A percentile compares a stretch with the other conserved stretches of the same genome.
Conservation (phyloP, 495 filamentous ascomycete genomes). For the Talaromyces thailandensis region DNA sequence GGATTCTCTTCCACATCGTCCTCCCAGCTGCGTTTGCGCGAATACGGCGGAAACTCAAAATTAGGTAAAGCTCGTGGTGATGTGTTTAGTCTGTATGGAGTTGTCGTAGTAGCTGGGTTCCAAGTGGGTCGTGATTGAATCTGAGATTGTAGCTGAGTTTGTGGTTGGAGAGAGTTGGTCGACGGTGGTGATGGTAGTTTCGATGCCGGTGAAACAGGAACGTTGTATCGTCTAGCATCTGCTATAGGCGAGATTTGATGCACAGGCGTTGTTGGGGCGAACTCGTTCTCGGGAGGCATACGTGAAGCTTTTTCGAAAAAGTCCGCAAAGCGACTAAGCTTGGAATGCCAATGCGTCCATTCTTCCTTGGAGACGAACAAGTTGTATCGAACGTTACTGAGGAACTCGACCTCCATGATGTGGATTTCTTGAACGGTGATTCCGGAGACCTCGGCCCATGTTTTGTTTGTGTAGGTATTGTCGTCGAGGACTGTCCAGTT, state of each 20-base stretch:
- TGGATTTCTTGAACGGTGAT: conserved; percentile 95
- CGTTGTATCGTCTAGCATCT: conserved; percentile 12
- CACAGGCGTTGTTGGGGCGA: conserved; percentile 11
- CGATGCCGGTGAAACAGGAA: conserved; percentile 28
- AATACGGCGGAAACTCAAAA: conserved; percentile 25
- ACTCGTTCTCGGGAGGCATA: conserved; percentile 19
- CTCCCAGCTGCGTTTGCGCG: conserved; percentile 67
- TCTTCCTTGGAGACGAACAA: conserved; percentile 72
- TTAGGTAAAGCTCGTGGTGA: conserved; percentile 44
- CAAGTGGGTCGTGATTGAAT: conserved; percentile 14
- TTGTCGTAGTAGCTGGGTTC: conserved; percentile 14
- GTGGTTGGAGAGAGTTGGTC: conserved; percentile 16
- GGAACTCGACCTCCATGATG: conserved; percentile 98
- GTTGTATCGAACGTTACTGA: conserved; percentile 97
- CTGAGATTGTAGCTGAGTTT: conserved; percentile 4
- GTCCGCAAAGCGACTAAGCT: conserved; percentile 65
- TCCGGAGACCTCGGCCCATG: conserved; percentile 96
- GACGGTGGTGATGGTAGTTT: conserved; percentile 47
- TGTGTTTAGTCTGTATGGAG: conserved; percentile 31
- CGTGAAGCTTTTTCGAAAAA: conserved; percentile 64
- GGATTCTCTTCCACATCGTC: conserved; percentile 54
- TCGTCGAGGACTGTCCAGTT: conserved; percentile 73
- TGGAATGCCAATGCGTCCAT: conserved; percentile 81
- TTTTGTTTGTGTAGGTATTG: conserved; percentile 99
- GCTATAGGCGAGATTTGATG: conserved; percentile 24